These are phyloP conservation scores for Fusarium staphyleae DNA, from an alignment of 2,329 filamentous ascomycete genomes.

Conservation along the genomic window DNA sequence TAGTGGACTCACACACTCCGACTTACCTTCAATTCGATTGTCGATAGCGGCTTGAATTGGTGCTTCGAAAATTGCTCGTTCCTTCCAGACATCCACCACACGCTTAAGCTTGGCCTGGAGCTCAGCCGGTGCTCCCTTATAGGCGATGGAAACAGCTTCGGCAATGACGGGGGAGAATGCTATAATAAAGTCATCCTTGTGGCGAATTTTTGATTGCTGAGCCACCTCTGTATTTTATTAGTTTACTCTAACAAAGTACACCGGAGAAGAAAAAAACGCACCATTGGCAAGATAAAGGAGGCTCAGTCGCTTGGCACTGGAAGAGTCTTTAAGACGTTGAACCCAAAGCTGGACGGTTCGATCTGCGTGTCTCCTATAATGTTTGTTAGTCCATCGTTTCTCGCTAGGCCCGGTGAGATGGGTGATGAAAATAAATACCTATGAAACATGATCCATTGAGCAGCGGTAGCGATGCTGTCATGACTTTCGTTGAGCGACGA, in stretches of 20 bases:
- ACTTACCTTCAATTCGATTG: conserved; percentile 74
- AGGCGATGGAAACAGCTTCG: conserved; percentile 88
- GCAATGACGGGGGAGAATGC: conserved; percentile 92
- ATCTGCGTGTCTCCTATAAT: conserved; percentile 82
- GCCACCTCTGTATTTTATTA: conserved; percentile 74
- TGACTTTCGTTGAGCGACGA: conserved; percentile 96
- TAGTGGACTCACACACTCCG: background rate
- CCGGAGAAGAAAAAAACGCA: conserved; percentile 51
- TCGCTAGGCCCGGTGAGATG: background rate
- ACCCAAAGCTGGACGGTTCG: conserved; percentile 92
- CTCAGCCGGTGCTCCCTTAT: conserved; percentile 85
- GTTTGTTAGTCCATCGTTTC: conserved; percentile 4
- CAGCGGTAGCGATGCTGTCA: conserved; percentile 93
- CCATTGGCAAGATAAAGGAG: conserved; percentile 95
- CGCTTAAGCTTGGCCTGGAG: conserved; percentile 87
- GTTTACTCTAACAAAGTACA: background rate
- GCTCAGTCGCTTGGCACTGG: conserved; percentile 84
- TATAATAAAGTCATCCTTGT: conserved; percentile 89
- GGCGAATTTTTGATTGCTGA: conserved; percentile 92
- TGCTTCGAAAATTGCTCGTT: conserved; percentile 81
- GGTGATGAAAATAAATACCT: conserved; percentile 62
- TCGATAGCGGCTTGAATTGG: conserved; percentile 85
- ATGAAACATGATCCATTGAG: conserved; percentile 99
- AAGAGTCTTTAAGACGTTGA: conserved; percentile 85
- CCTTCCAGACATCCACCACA: conserved; percentile 94